Evolutionary conservation across 345 rosid species (phyloP).

Genomic region (Euclidium syriacum): DNA sequence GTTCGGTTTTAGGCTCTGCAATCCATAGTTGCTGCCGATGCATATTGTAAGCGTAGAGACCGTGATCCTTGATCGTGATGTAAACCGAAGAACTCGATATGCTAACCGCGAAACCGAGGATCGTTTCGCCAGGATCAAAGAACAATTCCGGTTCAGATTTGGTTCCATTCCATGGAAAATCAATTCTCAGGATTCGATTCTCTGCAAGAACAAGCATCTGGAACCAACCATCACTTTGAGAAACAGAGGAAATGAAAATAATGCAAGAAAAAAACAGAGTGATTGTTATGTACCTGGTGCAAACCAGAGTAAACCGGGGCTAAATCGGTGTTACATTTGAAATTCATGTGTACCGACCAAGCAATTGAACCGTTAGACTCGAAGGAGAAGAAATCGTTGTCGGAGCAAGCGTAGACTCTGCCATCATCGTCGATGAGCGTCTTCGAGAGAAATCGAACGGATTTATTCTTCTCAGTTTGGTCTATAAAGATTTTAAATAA

Average conservation of each 20-base stretch:
- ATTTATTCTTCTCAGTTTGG: conserved; percentile 17
- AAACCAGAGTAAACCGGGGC: conserved; percentile 62
- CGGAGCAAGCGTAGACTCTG: conserved; percentile 62
- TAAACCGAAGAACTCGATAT: conserved; percentile 50
- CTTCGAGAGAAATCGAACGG: conserved; percentile 48
- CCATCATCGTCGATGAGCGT: conserved; percentile 64
- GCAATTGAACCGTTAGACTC: conserved; percentile 69
- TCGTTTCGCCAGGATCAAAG: conserved; percentile 55
- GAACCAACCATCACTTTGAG: not conserved
- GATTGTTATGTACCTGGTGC: conserved; percentile 42
- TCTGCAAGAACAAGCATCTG: conserved; percentile 80
- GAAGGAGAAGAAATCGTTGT: conserved; percentile 56
- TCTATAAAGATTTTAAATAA: conserved; percentile 20
- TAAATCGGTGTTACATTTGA: conserved; percentile 41
- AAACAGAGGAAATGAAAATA: not conserved
- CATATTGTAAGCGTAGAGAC: conserved; percentile 53
- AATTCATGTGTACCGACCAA: conserved; percentile 64
- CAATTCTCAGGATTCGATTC: conserved; percentile 52
- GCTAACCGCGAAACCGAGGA: conserved; percentile 65
- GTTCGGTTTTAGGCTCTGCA: conserved; percentile 55
- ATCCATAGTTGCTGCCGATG: conserved; percentile 57
- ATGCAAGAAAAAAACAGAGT: not conserved
- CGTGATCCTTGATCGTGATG: conserved; percentile 50
- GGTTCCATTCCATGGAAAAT: conserved; percentile 35
- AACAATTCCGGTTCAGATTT: conserved; percentile 47